Conservation (phyloP, 331 rosid species). For the Rhamnella rubrinervis region DNA sequence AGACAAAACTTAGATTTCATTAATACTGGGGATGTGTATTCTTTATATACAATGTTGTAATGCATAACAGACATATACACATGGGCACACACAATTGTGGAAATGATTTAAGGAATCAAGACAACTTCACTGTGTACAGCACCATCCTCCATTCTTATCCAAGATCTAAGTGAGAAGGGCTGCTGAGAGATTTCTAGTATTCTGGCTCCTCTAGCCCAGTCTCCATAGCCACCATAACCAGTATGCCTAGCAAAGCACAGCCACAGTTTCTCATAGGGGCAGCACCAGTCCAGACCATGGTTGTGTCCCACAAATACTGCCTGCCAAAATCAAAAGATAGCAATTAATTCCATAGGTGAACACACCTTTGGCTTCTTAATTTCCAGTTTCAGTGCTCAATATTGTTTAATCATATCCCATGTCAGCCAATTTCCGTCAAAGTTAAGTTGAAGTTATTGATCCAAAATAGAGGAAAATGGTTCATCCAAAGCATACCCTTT, state of each 20-base stretch:
- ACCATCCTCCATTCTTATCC: constrained; percentile 91
- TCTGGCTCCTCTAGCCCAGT: constrained; percentile 75
- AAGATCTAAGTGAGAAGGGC: constrained; percentile 71
- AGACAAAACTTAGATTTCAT: too few relatives aligned
- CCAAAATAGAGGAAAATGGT: too few relatives aligned
- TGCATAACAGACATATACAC: too few relatives aligned
- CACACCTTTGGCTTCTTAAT: background rate
- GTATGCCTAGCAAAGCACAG: constrained; percentile 84
- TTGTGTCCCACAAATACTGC: constrained; percentile 90
- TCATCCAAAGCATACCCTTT: too few relatives aligned
- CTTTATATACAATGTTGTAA: too few relatives aligned
- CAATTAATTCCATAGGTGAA: background rate
- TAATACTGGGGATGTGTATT: too few relatives aligned
- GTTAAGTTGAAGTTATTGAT: too few relatives aligned
- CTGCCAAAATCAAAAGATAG: constrained; percentile 36
- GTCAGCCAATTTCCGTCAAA: too few relatives aligned
- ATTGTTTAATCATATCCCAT: too few relatives aligned
- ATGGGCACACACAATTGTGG: background rate
- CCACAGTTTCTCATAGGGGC: constrained; percentile 73
- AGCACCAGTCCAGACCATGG: constrained; percentile 95
- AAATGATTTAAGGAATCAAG: constrained; percentile 26
- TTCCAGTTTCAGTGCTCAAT: background rate
- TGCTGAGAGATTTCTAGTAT: constrained; percentile 54
- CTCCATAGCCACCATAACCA: constrained; percentile 82
- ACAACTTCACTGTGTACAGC: constrained; percentile 52